A percentile compares a stretch with the other conserved stretches of the same genome.
These are phyloP conservation scores for Vitis cinerea DNA, from an alignment of 164 flowering plant species.

Conservation along the genomic window DNA sequence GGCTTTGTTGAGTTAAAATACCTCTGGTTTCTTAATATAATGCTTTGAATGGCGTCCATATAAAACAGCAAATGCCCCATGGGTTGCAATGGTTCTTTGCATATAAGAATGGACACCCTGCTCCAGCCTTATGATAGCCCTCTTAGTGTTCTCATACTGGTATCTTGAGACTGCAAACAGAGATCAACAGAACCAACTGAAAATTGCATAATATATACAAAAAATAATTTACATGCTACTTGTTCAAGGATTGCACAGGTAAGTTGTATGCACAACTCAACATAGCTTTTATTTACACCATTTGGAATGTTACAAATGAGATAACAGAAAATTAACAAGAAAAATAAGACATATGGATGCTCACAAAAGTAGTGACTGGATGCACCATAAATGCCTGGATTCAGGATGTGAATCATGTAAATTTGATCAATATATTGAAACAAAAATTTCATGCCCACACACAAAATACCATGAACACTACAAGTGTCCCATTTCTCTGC, in stretches of 20 bases:
- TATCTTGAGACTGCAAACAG: constrained; percentile 60
- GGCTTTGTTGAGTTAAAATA: constrained; percentile 20
- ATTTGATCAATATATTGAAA: too few relatives aligned
- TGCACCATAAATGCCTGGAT: too few relatives aligned
- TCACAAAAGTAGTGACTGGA: too few relatives aligned
- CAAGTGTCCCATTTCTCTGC: too few relatives aligned
- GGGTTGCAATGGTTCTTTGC: constrained; percentile 67
- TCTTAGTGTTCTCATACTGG: constrained; percentile 50
- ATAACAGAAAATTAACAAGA: too few relatives aligned
- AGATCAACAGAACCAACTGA: background rate
- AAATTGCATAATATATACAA: background rate
- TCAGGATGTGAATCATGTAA: too few relatives aligned
- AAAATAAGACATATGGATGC: too few relatives aligned
- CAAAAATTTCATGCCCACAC: too few relatives aligned
- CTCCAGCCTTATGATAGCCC: constrained; percentile 71
- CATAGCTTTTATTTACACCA: too few relatives aligned
- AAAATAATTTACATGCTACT: background rate
- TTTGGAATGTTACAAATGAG: too few relatives aligned
- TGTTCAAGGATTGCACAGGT: background rate
- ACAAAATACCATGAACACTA: too few relatives aligned
- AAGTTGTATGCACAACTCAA: too few relatives aligned
- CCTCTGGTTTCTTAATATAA: constrained; percentile 82
- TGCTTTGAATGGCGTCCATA: constrained; percentile 79
- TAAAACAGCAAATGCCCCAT: constrained; percentile 78
- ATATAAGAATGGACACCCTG: constrained; percentile 60